Evolutionary conservation across 768 basidiomycete species (phyloP), one percentile per base, ranked within the genome.

Genomic region (Suillus subaureus): DNA sequence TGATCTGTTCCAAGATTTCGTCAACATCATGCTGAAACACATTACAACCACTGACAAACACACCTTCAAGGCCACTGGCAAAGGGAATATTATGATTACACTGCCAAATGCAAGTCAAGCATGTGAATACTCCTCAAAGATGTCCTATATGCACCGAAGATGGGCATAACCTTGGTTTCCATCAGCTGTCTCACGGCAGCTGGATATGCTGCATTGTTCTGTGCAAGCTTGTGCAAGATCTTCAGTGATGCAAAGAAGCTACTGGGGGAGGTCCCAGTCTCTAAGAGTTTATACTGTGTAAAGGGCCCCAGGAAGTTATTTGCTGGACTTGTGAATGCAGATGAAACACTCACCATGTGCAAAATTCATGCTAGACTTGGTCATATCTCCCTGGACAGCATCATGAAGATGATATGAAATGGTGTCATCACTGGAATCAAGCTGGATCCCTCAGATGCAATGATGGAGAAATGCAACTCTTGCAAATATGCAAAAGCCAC

Each of bases 291-390:
- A 4, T 45, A 45, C 21, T 62, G 51, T 12, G 58, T 66, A 1
- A 26, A 42, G 3, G 23, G 12, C 4, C 40, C 62, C 3, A 23
- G 26, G 8, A 40, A 9, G 33, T 8, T 26, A 26, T 66, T 62
- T 33, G 15, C 39, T 5, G 61, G 65, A 7, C 6, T 55, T 3
- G 31, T 61, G 39, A 62, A 45, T 4, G 13, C 49, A 7, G 68
- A 63, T 2, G 70, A 75, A 40, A 33, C 42, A 28, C 61, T 79
- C 37, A 74, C 70, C 39, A 62, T 78, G 52, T 64, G 73, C 15
- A 67, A 79, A 54, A 61, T 79, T 5, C 81, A 83, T 55, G 66
- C 70, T 0, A 61, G 69, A 2, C 68, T 82, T 39, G 79, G 78
- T 0, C 82, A 83, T 61, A 72, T 82, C 13, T 69, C 76, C 3